Conservation (phyloP, 495 filamentous ascomycete genomes). For the Penicillium goetzii region DNA sequence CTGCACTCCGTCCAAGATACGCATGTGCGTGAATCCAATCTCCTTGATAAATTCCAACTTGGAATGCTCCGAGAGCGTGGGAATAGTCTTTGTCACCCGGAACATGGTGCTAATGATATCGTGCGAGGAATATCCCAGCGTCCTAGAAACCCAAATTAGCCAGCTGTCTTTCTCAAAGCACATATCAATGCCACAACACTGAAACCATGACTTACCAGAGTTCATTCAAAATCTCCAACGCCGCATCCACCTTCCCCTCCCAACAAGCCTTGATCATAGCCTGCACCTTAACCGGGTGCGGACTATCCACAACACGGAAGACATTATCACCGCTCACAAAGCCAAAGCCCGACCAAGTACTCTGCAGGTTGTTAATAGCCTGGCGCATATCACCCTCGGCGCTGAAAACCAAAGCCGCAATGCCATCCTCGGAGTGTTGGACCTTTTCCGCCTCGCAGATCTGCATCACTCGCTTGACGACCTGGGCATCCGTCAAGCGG, state of each 20-base stretch:
- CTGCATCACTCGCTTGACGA: conserved; percentile 86
- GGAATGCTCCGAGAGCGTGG: conserved; percentile 85
- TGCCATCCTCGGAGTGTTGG: conserved; percentile 87
- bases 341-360: conserved; percentile 91
- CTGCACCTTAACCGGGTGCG: conserved; percentile 97
- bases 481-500: conserved; percentile 86
- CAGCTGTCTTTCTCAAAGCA: neutral
- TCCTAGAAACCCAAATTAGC: conserved; percentile 43
- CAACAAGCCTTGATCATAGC: conserved; percentile 97
- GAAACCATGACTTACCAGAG: conserved; percentile 64
- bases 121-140: conserved; percentile 89
- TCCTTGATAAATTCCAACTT: conserved; percentile 97
- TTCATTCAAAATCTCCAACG: conserved; percentile 85
- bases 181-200: neutral
- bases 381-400: conserved; percentile 99
- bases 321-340: conserved; percentile 98
- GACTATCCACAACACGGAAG: conserved; percentile 95
- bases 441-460: conserved; percentile 88
- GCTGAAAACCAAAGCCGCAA: conserved; percentile 93
- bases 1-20: conserved; percentile 94
- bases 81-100: conserved; percentile 92
- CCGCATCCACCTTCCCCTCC: conserved; percentile 85
- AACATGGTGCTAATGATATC: conserved; percentile 99
- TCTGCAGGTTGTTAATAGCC: conserved; percentile 98
- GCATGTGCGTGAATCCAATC: conserved; percentile 99